Evolutionary conservation across 2,329 filamentous ascomycete species (phyloP).

Genomic region (Fusarium pseudonygamai): DNA sequence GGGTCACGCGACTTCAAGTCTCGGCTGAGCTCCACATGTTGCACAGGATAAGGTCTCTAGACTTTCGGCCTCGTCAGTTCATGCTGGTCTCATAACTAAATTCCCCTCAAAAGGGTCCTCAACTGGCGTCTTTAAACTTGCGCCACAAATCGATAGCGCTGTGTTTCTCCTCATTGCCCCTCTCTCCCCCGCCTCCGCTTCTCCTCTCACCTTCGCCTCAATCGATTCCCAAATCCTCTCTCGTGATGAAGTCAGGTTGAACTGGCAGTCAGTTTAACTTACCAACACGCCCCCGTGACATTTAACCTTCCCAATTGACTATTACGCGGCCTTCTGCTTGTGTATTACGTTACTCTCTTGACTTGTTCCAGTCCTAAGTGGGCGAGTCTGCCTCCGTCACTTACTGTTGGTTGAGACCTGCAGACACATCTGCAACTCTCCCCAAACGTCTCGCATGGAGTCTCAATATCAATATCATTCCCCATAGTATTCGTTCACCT

Average conservation of each 20-base stretch:
- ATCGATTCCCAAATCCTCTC: slow-evolving; percentile 16
- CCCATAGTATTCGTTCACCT: slow-evolving; percentile 1
- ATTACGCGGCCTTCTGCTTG: neutral
- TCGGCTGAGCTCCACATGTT: neutral
- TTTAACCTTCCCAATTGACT: neutral
- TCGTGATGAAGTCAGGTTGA: slow-evolving; percentile 16
- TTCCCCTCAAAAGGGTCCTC: neutral
- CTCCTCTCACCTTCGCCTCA: slow-evolving; percentile 23
- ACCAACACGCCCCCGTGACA: slow-evolving; percentile 3
- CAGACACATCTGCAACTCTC: neutral
- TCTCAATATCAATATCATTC: neutral
- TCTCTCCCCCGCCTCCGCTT: slow-evolving; percentile 7
- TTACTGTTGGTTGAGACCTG: slow-evolving; percentile 1
- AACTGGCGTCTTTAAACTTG: neutral
- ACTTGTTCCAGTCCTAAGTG: neutral
- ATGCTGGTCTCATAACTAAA: neutral
- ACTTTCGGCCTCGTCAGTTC: neutral
- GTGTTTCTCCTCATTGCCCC: slow-evolving; percentile 21
- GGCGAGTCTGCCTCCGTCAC: neutral
- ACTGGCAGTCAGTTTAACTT: neutral
- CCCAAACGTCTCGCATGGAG: neutral
- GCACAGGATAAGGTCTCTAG: neutral
- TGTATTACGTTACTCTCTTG: neutral
- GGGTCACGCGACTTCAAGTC: slow-evolving; percentile 2
- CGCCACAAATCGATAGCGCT: slow-evolving; percentile 22